Percentiles rank a stretch among this genome's conserved stretches.
These are phyloP conservation scores for Pyrenophora tritici-repentis DNA, from an alignment of 2,329 filamentous ascomycete species.

Conservation along the genomic window DNA sequence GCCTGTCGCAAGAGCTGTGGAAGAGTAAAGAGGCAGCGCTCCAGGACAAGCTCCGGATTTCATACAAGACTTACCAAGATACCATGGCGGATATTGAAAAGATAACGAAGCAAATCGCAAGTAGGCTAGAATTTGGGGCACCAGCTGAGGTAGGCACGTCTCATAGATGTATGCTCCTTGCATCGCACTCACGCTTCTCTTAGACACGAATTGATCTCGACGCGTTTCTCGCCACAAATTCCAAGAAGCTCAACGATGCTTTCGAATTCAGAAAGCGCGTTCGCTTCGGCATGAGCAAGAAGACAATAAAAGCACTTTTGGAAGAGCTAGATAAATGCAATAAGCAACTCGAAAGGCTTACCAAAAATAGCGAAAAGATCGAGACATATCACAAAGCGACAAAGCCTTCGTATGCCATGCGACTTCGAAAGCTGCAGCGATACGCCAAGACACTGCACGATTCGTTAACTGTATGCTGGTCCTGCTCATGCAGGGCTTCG, in stretches of 20 bases:
- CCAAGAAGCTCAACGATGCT: constrained; percentile 36
- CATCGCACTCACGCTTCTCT: constrained; percentile 20
- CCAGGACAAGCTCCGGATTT: constrained; percentile 40
- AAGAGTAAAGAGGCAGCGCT: constrained; percentile 39
- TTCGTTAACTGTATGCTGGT: constrained; percentile 38
- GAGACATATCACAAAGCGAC: constrained; percentile 41
- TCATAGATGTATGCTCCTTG: constrained; percentile 7
- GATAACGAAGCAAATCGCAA: constrained; percentile 44
- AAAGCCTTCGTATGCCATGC: constrained; percentile 42
- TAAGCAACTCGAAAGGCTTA: constrained; percentile 47
- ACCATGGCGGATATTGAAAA: constrained; percentile 44
- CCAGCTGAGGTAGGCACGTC: constrained; percentile 34
- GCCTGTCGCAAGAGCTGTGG: constrained; percentile 37
- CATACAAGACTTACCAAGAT: constrained; percentile 42
- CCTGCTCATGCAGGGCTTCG: constrained; percentile 40
- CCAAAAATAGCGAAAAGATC: constrained; percentile 45
- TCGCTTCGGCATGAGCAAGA: constrained; percentile 46
- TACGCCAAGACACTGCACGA: constrained; percentile 42
- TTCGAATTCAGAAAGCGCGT: constrained; percentile 46
- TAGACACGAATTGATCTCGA: constrained; percentile 45
- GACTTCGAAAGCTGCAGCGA: constrained; percentile 41
- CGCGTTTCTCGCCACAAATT: constrained; percentile 41
- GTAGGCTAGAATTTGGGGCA: constrained; percentile 44
- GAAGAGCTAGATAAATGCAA: constrained; percentile 47
- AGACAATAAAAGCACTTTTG: constrained; percentile 42